Conservation (phyloP, 2,329 filamentous ascomycete genomes). For the Alternaria postmessia region DNA sequence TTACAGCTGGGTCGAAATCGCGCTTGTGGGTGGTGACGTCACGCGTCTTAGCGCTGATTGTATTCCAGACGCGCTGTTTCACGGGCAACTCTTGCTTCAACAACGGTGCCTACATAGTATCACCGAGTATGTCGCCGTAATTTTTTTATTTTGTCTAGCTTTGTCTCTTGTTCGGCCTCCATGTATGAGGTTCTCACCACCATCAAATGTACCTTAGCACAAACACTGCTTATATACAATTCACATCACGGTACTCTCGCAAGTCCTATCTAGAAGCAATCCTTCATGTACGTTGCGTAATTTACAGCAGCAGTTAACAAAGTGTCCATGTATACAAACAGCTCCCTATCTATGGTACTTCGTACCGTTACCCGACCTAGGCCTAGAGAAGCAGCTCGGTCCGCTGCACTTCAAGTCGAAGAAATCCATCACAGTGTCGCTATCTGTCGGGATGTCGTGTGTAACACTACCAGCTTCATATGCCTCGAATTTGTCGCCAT, state of each 20-base stretch:
- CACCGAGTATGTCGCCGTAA: neutral
- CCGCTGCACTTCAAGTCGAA: slow-evolving; percentile 42
- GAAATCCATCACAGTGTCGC: slow-evolving; percentile 42
- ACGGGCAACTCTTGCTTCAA: neutral
- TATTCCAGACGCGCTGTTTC: neutral
- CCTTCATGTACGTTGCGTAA: neutral
- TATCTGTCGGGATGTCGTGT: slow-evolving; percentile 46
- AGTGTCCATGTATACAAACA: neutral
- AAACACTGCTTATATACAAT: too few relatives aligned
- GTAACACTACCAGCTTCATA: slow-evolving; percentile 40
- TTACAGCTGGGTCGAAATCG: neutral
- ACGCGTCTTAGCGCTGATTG: neutral
- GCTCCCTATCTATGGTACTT: neutral
- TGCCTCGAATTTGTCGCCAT: slow-evolving; percentile 44
- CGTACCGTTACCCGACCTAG: neutral
- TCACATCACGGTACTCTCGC: too few relatives aligned
- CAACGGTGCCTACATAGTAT: neutral
- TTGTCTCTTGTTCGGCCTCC: too few relatives aligned
- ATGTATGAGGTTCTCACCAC: too few relatives aligned
- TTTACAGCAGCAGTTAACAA: neutral
- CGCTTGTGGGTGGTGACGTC: neutral
- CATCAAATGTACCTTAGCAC: too few relatives aligned
- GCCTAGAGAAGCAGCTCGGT: slow-evolving; percentile 27
- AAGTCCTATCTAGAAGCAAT: neutral
- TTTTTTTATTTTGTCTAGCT: neutral